Percentiles rank a stretch among this genome's conserved stretches.
Evolutionary conservation across 108 stramenopile species (phyloP).

Genomic region (Cyclotella atomus): DNA sequence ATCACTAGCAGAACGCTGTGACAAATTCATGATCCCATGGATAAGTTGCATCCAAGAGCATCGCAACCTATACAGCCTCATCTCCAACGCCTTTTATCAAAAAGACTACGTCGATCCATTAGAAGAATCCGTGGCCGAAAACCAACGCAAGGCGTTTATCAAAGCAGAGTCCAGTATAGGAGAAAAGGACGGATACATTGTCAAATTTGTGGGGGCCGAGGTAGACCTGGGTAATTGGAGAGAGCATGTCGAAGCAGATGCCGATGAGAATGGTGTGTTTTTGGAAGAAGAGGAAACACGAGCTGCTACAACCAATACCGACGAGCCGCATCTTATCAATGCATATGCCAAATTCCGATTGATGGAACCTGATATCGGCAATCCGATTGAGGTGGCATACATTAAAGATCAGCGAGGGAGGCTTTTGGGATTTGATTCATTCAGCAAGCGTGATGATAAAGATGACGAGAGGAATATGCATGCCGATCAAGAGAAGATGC

Average conservation of each 20-base stretch:
- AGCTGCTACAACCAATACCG: background rate
- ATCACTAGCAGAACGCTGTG: constrained; percentile 56
- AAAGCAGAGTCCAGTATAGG: constrained; percentile 2
- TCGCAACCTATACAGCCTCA: constrained; percentile 71
- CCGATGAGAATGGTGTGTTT: constrained; percentile 17
- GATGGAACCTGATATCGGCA: constrained; percentile 35
- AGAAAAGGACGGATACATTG: constrained; percentile 20
- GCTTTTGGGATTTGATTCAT: constrained; percentile 74
- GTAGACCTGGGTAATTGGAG: constrained; percentile 51
- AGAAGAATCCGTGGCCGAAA: constrained; percentile 38
- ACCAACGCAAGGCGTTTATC: constrained; percentile 3
- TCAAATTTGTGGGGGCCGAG: constrained; percentile 35
- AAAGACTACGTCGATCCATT: constrained; percentile 57
- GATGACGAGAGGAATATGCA: constrained; percentile 1
- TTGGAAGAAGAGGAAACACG: constrained; percentile 5
- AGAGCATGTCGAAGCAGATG: constrained; percentile 54
- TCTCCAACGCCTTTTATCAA: constrained; percentile 63
- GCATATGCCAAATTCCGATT: constrained; percentile 49
- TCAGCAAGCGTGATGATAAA: constrained; percentile 16
- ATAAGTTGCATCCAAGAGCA: constrained; percentile 66
- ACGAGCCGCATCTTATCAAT: constrained; percentile 67
- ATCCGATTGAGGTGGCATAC: constrained; percentile 77
- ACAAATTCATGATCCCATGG: constrained; percentile 80
- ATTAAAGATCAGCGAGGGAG: constrained; percentile 76
- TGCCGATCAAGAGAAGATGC: background rate